A percentile compares a stretch with the other conserved stretches of the same genome.
Conservation (phyloP, 129 eudicot species). For the Sambucus nigra region DNA sequence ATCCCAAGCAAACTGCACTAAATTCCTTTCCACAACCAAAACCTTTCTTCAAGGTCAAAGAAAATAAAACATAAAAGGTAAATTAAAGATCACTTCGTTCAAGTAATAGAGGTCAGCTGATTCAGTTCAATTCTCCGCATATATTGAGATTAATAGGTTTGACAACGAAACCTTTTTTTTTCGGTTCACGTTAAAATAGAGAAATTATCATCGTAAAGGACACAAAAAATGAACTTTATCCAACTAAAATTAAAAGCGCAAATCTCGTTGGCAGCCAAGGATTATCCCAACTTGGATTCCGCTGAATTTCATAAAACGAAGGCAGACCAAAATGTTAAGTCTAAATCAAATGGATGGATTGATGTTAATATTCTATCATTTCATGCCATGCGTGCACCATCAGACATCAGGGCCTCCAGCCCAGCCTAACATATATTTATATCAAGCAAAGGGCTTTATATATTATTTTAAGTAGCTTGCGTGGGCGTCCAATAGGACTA, state of each 20-base stretch:
- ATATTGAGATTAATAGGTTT: too few species aligned
- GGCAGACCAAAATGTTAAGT: background rate
- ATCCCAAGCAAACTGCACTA: conserved; percentile 8
- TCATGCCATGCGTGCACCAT: background rate
- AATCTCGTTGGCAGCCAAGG: too few species aligned
- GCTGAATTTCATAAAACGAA: background rate
- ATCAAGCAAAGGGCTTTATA: background rate
- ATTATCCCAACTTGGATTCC: background rate
- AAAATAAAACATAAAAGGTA: too few species aligned
- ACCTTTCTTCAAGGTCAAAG: conserved; percentile 12
- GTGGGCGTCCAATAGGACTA: conserved; percentile 16
- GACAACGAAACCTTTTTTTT: too few species aligned
- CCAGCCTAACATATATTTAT: background rate
- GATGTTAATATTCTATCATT: background rate
- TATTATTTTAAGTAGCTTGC: conserved; percentile 9
- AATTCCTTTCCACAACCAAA: conserved; percentile 10
- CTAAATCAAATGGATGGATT: background rate
- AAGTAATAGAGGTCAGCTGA: too few species aligned
- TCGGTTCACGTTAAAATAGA: too few species aligned
- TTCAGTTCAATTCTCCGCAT: too few species aligned
- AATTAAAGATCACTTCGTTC: too few species aligned
- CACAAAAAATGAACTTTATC: too few species aligned
- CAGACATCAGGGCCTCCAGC: background rate
- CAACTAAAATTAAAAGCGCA: too few species aligned
- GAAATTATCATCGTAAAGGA: too few species aligned